phyloP scores from a whole-genome alignment of 768 basidiomycete genomes.

The Russula emetica region DNA sequence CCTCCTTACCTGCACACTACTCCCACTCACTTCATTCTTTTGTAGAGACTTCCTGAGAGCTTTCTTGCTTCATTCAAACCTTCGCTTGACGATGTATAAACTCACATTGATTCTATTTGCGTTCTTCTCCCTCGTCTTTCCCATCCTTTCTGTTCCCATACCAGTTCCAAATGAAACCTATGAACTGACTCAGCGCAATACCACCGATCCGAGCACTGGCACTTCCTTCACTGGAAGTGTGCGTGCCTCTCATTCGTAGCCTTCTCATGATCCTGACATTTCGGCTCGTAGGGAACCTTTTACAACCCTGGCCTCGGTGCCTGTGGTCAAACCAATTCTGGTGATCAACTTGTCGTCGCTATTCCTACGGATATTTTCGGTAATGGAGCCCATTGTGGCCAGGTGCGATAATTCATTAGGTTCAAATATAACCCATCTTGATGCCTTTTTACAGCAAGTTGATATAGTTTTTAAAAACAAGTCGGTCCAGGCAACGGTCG shows the following conservation, averaged over 20 bases:
- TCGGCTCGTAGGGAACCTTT: slow-evolving; percentile 20
- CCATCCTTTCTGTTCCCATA: slow-evolving; percentile 46
- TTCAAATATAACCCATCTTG: no score
- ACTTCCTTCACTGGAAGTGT: slow-evolving; percentile 44
- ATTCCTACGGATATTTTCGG: no score
- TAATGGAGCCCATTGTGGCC: no score
- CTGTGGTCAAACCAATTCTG: no score
- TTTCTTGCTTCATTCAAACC: neutral
- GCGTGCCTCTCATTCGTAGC: slow-evolving; percentile 29
- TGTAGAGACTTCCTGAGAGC: slow-evolving; percentile 1
- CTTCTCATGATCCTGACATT: slow-evolving; percentile 14
- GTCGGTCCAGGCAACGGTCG: no score
- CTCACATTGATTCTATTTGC: slow-evolving; percentile 36
- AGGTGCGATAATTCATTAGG: no score
- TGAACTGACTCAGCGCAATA: slow-evolving; percentile 43
- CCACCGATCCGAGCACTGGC: slow-evolving; percentile 19
- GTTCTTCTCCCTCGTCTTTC: slow-evolving; percentile 42
- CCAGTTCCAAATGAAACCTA: slow-evolving; percentile 35
- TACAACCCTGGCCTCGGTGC: slow-evolving; percentile 21
- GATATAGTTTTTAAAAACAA: no score
- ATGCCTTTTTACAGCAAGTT: no score
- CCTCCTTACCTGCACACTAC: slow-evolving; percentile 27
- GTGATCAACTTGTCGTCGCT: no score
- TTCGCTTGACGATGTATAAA: slow-evolving; percentile 38
- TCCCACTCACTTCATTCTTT: slow-evolving; percentile 5